Conservation (phyloP, 2,329 filamentous ascomycete genomes). For the Aureobasidium sp. region DNA sequence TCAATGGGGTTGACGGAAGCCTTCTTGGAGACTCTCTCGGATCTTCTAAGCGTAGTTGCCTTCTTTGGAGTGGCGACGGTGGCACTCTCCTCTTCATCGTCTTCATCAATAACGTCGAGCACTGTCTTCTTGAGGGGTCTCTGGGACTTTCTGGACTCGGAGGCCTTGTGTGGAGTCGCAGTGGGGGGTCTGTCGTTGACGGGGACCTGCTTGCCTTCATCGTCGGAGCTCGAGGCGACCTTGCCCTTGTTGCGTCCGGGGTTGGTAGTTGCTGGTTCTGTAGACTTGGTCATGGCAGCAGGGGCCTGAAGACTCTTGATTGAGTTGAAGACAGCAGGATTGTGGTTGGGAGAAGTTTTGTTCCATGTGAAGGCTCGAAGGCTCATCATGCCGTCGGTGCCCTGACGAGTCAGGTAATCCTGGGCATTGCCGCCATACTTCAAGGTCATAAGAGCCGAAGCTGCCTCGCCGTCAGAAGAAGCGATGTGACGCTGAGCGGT, state of each 20-base stretch:
- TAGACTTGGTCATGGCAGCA: neutral
- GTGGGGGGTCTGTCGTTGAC: neutral
- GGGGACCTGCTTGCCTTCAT: neutral
- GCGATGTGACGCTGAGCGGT: neutral
- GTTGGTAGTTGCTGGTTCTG: neutral
- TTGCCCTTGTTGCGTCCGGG: neutral
- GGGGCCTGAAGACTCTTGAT: too few relatives aligned
- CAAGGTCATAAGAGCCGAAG: neutral
- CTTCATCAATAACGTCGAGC: neutral
- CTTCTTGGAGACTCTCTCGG: neutral
- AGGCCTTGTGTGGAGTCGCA: neutral
- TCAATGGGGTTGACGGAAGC: neutral
- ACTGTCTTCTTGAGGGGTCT: neutral
- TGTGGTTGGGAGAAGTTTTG: neutral
- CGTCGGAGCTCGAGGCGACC: neutral
- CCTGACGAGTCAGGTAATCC: neutral
- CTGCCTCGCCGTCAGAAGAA: neutral
- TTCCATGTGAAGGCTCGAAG: neutral
- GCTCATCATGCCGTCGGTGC: too few relatives aligned
- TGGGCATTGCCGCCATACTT: neutral
- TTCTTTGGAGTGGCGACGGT: neutral
- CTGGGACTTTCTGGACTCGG: neutral
- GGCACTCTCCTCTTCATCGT: neutral
- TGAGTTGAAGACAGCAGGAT: too few relatives aligned
- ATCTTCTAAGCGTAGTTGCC: neutral